These are phyloP conservation scores for Barnettozyma wickerhamii DNA, from an alignment of 805 yeast genomes.

Conservation along the genomic window DNA sequence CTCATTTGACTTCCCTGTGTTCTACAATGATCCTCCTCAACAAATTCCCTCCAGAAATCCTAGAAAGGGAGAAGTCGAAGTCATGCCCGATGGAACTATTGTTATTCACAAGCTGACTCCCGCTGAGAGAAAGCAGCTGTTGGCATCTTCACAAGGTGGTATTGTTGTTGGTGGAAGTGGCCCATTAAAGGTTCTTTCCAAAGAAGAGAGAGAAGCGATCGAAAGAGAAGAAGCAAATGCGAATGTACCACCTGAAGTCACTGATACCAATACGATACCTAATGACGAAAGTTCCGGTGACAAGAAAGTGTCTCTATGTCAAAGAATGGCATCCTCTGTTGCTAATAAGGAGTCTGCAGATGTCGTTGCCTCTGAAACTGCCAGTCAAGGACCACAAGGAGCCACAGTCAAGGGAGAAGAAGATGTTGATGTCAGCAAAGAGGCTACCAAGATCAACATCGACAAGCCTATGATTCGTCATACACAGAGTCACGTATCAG, in stretches of 20 bases:
- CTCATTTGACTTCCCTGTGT: constrained; percentile 71
- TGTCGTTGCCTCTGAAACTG: constrained; percentile 34
- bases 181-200: constrained; percentile 43
- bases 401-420: constrained; percentile 32
- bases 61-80: constrained; percentile 74
- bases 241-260: not conserved
- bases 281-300: not conserved
- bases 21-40: constrained; percentile 85
- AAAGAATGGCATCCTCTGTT: not conserved
- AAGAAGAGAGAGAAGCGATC: constrained; percentile 19
- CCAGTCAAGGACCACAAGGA: constrained; percentile 29
- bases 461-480: constrained; percentile 42
- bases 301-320: not conserved
- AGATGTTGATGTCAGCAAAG: constrained; percentile 31
- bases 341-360: constrained; percentile 24
- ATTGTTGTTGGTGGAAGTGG: constrained; percentile 80
- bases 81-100: constrained; percentile 48
- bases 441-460: constrained; percentile 33
- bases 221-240: constrained; percentile 7
- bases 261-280: not conserved
- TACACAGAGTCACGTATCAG: constrained; percentile 27
- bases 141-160: constrained; percentile 51
- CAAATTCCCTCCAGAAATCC: constrained; percentile 89
- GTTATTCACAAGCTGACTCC: constrained; percentile 51
- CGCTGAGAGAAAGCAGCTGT: constrained; percentile 45